Evolutionary conservation across 192 early-diverging fungal genomes (phyloP).

Genomic region (Coemansia umbellata): DNA sequence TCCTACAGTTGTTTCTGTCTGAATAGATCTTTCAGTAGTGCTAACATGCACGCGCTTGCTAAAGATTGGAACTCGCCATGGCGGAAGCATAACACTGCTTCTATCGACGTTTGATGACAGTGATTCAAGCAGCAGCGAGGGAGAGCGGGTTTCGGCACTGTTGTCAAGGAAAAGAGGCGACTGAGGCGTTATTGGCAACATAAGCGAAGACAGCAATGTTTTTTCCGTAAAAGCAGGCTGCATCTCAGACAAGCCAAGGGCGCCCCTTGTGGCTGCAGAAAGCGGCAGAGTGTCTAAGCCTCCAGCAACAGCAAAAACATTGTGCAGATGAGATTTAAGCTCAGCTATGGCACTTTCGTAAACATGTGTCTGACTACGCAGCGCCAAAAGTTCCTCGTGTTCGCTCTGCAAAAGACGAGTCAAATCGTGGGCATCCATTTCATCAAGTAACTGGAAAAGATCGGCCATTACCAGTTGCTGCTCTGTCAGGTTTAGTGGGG

Average conservation of each 20-base stretch:
- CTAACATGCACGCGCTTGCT: too few species aligned
- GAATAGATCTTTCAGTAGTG: too few species aligned
- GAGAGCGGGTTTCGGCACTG: too few species aligned
- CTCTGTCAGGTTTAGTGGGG: too few species aligned
- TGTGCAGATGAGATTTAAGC: slow-evolving; percentile 22
- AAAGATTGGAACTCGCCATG: too few species aligned
- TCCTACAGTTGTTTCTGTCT: too few species aligned
- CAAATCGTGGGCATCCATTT: slow-evolving; percentile 13
- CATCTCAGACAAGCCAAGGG: background rate
- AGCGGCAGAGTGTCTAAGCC: slow-evolving; percentile 23
- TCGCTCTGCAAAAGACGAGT: slow-evolving; percentile 16
- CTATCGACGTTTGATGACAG: background rate
- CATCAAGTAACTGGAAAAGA: slow-evolving; percentile 17
- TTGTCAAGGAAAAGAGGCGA: too few species aligned
- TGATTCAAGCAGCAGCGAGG: background rate
- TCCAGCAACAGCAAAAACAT: slow-evolving; percentile 21
- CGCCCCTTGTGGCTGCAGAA: slow-evolving; percentile 3
- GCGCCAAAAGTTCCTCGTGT: slow-evolving; percentile 20
- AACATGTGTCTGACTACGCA: slow-evolving; percentile 5
- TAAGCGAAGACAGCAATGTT: background rate
- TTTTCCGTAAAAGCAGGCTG: too few species aligned
- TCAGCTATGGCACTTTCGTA: slow-evolving; percentile 18
- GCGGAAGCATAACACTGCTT: too few species aligned
- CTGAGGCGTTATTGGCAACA: background rate
- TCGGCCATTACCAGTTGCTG: slow-evolving; percentile 5